Conservation (phyloP, 257 asterid genomes). For the Fraxinus cuspidata region DNA sequence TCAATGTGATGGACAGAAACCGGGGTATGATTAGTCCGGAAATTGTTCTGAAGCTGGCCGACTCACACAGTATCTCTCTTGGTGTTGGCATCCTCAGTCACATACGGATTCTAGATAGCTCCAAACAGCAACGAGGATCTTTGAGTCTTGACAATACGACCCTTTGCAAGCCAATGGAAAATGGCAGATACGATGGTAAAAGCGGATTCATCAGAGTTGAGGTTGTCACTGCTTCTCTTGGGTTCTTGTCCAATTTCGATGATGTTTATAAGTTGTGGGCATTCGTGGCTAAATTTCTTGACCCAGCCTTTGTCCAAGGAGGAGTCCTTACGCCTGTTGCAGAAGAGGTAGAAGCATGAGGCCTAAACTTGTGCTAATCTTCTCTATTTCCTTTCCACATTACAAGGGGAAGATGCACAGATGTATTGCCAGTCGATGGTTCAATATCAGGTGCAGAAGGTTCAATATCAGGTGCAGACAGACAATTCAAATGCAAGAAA, state of each 20-base stretch:
- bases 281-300: slow-evolving; percentile 86
- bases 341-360: slow-evolving; percentile 71
- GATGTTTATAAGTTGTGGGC: slow-evolving; percentile 97
- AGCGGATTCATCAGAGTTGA: slow-evolving; percentile 89
- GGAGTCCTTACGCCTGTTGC: slow-evolving; percentile 69
- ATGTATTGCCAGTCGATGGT: slow-evolving; percentile 10
- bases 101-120: slow-evolving; percentile 63
- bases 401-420: slow-evolving; percentile 28
- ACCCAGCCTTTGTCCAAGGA: slow-evolving; percentile 75
- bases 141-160: slow-evolving; percentile 67
- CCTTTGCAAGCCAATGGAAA: slow-evolving; percentile 94
- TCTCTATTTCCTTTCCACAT: slow-evolving; percentile 14
- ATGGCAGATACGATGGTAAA: slow-evolving; percentile 62
- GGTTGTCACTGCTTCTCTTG: slow-evolving; percentile 96
- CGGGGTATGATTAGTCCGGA: slow-evolving; percentile 83
- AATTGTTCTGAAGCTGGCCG: slow-evolving; percentile 84
- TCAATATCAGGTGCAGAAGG: background rate
- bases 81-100: slow-evolving; percentile 93
- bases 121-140: slow-evolving; percentile 60
- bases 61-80: slow-evolving; percentile 63
- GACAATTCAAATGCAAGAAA: slow-evolving; percentile 25
- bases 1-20: slow-evolving; percentile 73
- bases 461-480: background rate
- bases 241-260: slow-evolving; percentile 81
- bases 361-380: slow-evolving; percentile 2